Base-by-base conservation (phyloP, 1,284 basidiomycete genomes). In the Pisolithus thermaeus region DNA sequence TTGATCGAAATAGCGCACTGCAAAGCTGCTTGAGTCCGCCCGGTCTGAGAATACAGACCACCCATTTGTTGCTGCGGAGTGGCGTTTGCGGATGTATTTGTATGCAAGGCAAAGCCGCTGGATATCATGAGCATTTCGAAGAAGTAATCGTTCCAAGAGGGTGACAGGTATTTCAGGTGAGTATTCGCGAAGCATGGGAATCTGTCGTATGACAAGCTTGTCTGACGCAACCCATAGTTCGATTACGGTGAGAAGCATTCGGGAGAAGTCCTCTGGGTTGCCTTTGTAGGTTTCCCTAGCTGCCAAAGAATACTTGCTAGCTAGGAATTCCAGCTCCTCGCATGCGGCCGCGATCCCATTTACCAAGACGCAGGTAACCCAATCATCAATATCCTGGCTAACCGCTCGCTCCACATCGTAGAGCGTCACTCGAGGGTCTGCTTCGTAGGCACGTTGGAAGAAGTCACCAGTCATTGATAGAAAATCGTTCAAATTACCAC, bases 141-240 rank as follows among this genome's bases (percentile, higher is more conserved):
- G 58, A 1, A 80, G 58, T 7, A 80, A 60, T 0, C 63, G 51
- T 14, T 74, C 63, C 14, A 79, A 54, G 12, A 77, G 56, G 1
- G 38, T 37, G 1, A 49, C 28, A 0, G 71, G 61, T 0, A 81
- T 58, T 52, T 78, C 78, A 0, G 77, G 78, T 2, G 74, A 72
- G 49, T 74, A 80, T 3, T 72, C 58, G 0, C 39, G 42, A 0
- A 81, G 61, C 1, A 78, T 58, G 0, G 71, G 70, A 43, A 63
- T 63, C 3, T 64, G 59, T 1, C 22, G 23, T 8, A 70, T 57
- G 5, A 59, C 67, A 1, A 74, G n/a, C 23, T 60, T 64, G 56
- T 80, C 78, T 0, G 79, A 59, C 0, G 66, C 70, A 0, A 74
- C 60, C 76, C 75, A 78, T 9, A 78, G 62, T 16, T 73, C 66